Evolutionary conservation across 2,329 filamentous ascomycete genomes (phyloP).

Genomic region (Aspergillus cejpii): DNA sequence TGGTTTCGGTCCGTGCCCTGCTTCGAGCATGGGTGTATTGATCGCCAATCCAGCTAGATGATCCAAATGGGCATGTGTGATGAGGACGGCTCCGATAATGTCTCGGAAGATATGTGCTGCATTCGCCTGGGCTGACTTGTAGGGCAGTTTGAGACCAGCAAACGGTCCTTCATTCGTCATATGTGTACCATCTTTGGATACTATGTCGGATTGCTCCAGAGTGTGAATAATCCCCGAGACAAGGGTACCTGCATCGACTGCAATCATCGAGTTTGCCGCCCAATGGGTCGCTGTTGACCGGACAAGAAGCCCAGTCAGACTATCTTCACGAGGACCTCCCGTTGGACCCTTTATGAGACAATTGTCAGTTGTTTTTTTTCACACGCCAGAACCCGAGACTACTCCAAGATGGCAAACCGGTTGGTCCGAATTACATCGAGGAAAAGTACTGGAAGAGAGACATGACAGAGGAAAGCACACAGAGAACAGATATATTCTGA

Average conservation of each 20-base stretch:
- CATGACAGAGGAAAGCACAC: neutral
- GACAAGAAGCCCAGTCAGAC: conserved; percentile 82
- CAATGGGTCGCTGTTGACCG: conserved; percentile 72
- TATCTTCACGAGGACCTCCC: conserved; percentile 83
- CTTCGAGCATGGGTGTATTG: conserved; percentile 81
- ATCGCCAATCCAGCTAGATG: conserved; percentile 88
- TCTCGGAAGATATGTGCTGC: conserved; percentile 71
- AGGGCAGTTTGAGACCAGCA: conserved; percentile 64
- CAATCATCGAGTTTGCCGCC: conserved; percentile 73
- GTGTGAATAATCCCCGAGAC: conserved; percentile 77
- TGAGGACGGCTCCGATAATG: conserved; percentile 79
- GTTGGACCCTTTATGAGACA: conserved; percentile 62
- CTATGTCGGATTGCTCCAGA: conserved; percentile 47
- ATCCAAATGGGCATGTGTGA: conserved; percentile 96
- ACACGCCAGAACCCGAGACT: conserved; percentile 16
- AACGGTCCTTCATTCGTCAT: conserved; percentile 62
- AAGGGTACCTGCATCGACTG: conserved; percentile 91
- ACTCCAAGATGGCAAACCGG: neutral
- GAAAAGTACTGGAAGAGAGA: neutral
- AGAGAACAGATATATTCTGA: neutral
- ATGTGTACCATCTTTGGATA: conserved; percentile 22
- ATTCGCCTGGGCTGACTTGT: conserved; percentile 64
- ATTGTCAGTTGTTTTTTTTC: conserved; percentile 22
- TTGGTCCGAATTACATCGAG: neutral
- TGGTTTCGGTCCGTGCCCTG: conserved; percentile 69